phyloP scores from a whole-genome alignment of 306 rosid species.

The Hippophae rhamnoides region DNA sequence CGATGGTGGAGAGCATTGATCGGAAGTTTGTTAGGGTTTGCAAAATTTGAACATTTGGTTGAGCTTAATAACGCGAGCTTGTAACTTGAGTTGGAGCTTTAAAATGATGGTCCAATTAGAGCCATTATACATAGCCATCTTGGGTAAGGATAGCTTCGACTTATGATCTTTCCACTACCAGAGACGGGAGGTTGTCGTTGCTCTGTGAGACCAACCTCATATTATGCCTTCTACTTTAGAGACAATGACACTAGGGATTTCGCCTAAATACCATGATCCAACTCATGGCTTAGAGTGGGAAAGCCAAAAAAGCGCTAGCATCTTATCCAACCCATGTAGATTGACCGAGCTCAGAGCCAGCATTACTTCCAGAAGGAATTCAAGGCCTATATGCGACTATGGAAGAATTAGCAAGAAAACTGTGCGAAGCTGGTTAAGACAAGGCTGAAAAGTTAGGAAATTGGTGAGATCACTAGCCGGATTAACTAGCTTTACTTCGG shows the following conservation, averaged over 20 bases:
- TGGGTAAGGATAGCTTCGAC: not conserved
- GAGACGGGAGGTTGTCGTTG: conserved; percentile 20
- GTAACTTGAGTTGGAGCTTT: too few species aligned
- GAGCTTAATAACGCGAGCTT: conserved; percentile 6
- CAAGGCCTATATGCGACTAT: conserved; percentile 72
- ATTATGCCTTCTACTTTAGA: conserved; percentile 8
- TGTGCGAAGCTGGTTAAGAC: conserved; percentile 54
- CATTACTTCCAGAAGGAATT: conserved; percentile 81
- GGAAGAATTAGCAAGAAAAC: conserved; percentile 89
- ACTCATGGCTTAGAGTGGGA: conserved; percentile 5
- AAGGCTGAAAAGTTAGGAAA: conserved; percentile 94
- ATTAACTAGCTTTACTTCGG: conserved; percentile 93
- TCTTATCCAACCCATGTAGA: not conserved
- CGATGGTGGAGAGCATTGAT: conserved; percentile 35
- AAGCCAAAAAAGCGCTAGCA: not conserved
- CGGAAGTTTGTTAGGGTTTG: conserved; percentile 86
- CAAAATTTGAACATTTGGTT: conserved; percentile 74
- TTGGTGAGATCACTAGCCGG: conserved; percentile 98
- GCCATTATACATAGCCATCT: not conserved
- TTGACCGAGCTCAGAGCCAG: conserved; percentile 48
- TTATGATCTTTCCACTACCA: conserved; percentile 18
- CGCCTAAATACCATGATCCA: not conserved
- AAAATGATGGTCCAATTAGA: conserved; percentile 11
- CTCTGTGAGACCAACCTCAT: conserved; percentile 31
- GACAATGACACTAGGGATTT: not conserved